Percentiles rank a stretch among this genome's conserved stretches.
phyloP scores from a whole-genome alignment of 768 basidiomycete species.

The Boletus rufocinnamomeus region DNA sequence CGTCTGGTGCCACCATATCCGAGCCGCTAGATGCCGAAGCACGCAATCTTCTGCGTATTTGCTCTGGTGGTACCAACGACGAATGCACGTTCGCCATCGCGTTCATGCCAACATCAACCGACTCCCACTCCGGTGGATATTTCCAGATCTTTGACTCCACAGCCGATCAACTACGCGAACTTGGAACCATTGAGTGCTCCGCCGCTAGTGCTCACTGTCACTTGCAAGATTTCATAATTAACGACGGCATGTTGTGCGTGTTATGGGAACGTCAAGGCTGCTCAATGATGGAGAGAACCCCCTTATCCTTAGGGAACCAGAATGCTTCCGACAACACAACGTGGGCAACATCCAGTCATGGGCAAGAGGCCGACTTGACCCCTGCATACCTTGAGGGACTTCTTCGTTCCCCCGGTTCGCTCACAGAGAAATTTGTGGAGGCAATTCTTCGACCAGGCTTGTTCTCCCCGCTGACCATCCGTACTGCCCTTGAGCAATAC shows the following conservation, averaged over 20 bases:
- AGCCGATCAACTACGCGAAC: conserved; percentile 59
- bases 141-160: conserved; percentile 66
- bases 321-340: conserved; percentile 32
- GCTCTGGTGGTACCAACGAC: conserved; percentile 47
- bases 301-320: conserved; percentile 43
- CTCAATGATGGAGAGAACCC: conserved; percentile 63
- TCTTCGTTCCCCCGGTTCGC: conserved; percentile 66
- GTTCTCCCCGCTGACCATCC: conserved; percentile 82
- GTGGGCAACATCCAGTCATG: conserved; percentile 62
- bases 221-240: conserved; percentile 77
- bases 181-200: conserved; percentile 62
- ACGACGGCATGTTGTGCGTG: conserved; percentile 54
- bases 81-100: conserved; percentile 63
- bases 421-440: conserved; percentile 78
- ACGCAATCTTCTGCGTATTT: conserved; percentile 66
- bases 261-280: conserved; percentile 84
- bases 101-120: conserved; percentile 70
- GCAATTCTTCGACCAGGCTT: conserved; percentile 85
- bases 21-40: conserved; percentile 60
- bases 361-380: conserved; percentile 74
- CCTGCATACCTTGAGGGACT: conserved; percentile 88
- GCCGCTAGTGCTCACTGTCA: conserved; percentile 62
- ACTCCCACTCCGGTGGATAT: conserved; percentile 70
- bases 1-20: conserved; percentile 37
- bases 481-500: conserved; percentile 83